phyloP scores from a whole-genome alignment of 176 grass and related monocot genomes.

The Avena insularis region DNA sequence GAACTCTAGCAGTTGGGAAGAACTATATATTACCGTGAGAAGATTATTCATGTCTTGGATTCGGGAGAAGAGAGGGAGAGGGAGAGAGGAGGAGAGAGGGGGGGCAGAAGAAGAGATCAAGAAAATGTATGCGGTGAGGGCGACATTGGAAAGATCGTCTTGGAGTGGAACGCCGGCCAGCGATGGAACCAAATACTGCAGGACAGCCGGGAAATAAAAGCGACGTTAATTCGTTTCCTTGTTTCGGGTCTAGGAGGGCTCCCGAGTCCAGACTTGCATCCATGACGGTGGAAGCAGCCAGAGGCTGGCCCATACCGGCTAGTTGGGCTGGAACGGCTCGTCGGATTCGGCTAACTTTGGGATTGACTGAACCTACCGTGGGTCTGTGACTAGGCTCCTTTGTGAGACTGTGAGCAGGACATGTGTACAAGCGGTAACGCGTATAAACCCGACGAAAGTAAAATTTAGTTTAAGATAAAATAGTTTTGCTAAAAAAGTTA shows the following conservation, averaged over 20 bases:
- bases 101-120: neutral
- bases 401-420: no score
- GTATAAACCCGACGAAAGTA: no score
- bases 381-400: no score
- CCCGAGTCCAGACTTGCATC: neutral
- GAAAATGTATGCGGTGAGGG: neutral
- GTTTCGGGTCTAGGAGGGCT: neutral
- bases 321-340: no score
- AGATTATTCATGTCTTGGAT: slow-evolving; percentile 61
- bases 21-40: slow-evolving; percentile 50
- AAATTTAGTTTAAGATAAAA: no score
- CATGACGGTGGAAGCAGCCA: no score
- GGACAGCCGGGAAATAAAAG: slow-evolving; percentile 31
- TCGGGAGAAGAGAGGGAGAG: neutral
- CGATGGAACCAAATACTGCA: slow-evolving; percentile 45
- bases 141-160: slow-evolving; percentile 16
- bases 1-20: neutral
- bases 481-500: no score
- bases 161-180: slow-evolving; percentile 46
- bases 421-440: no score
- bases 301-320: no score
- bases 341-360: no score
- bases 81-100: neutral
- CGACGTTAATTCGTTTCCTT: slow-evolving; percentile 10
- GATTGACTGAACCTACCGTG: no score